Evolutionary conservation across 2,329 filamentous ascomycete genomes (phyloP), one percentile per base, ranked within the genome.

Genomic region (Trichoderma sp.): DNA sequence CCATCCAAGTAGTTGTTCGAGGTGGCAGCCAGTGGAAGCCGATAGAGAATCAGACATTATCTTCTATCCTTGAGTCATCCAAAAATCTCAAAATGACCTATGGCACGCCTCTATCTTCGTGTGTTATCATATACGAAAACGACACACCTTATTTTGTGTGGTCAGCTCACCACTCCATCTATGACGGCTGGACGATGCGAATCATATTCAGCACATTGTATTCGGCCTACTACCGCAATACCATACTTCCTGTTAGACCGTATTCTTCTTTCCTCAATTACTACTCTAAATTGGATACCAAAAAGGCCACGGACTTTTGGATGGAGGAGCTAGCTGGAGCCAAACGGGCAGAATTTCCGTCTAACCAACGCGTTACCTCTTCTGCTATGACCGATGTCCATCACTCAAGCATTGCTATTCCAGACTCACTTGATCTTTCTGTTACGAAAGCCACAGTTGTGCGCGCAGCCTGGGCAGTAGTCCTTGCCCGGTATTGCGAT

Each of bases 401-500:
- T n/a, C 30, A 30, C 12, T 39, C 39, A 21, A 56, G 8, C 43
- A 67, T 69, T 21, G 12, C n/a, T 3, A 47, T 64, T 9, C 63
- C 56, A 14, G 39, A n/a, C 32, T 75, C 3, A 6, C 9, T 18
- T 14, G 43, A 24, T 70, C 71, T 73, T 43, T 71, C 47, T 30
- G 68, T 75, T 26, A 77, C 76, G 0, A 30, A 74, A 5, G 73
- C 78, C 1, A 76, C 74, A 1, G 61, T 78, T 2, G 63, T 78
- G 6, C 74, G 78, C 0, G 76, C 77, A 2, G 76, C 79, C 3
- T 77, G 77, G 75, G 70, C 76, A 6, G 57, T 86, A 9, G 76
- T 84, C 4, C 77, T 82, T 2, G 79, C 79, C 0, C 74, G 80
- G 3, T 83, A 84, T 62, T 78, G 82, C 73, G 78, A 36, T 71